phyloP scores from a whole-genome alignment of 1,284 basidiomycete genomes.

The Pyrrhoderma lamaoense region DNA sequence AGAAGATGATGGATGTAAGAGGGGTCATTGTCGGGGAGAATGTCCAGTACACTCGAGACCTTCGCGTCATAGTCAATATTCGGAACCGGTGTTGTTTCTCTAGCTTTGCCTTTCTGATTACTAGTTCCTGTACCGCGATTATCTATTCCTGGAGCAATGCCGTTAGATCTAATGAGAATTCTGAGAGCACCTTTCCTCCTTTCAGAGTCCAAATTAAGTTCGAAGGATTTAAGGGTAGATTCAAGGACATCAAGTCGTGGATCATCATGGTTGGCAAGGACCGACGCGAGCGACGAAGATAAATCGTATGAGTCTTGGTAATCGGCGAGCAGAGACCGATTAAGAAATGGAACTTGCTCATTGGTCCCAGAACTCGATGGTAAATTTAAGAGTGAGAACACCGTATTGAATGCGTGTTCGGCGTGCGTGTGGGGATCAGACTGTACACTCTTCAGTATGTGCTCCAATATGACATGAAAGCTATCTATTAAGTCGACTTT shows the following conservation, averaged over 20 bases:
- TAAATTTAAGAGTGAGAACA: slow-evolving; percentile 48
- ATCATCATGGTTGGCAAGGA: slow-evolving; percentile 45
- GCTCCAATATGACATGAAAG: slow-evolving; percentile 51
- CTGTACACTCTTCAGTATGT: slow-evolving; percentile 43
- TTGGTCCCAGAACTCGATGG: slow-evolving; percentile 23
- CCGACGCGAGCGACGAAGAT: slow-evolving; percentile 38
- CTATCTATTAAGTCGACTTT: slow-evolving; percentile 64
- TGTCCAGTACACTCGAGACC: slow-evolving; percentile 60
- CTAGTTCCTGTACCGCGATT: slow-evolving; percentile 26
- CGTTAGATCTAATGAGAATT: slow-evolving; percentile 53
- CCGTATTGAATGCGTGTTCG: slow-evolving; percentile 47
- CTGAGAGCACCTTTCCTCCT: slow-evolving; percentile 41
- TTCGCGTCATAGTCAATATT: slow-evolving; percentile 41
- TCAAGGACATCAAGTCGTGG: slow-evolving; percentile 51
- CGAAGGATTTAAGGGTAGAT: slow-evolving; percentile 37
- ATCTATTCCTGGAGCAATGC: slow-evolving; percentile 41
- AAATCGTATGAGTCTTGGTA: slow-evolving; percentile 63
- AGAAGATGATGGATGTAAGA: slow-evolving; percentile 54
- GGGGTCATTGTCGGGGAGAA: slow-evolving; percentile 53
- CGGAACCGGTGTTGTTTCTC: slow-evolving; percentile 25
- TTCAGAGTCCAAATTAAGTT: slow-evolving; percentile 15
- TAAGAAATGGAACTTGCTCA: slow-evolving; percentile 49
- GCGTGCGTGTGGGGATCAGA: slow-evolving; percentile 33
- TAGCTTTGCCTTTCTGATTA: slow-evolving; percentile 32
- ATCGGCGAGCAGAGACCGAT: slow-evolving; percentile 57